phyloP scores from a whole-genome alignment of 176 grass and related monocot genomes.

The Cocos nucifera region DNA sequence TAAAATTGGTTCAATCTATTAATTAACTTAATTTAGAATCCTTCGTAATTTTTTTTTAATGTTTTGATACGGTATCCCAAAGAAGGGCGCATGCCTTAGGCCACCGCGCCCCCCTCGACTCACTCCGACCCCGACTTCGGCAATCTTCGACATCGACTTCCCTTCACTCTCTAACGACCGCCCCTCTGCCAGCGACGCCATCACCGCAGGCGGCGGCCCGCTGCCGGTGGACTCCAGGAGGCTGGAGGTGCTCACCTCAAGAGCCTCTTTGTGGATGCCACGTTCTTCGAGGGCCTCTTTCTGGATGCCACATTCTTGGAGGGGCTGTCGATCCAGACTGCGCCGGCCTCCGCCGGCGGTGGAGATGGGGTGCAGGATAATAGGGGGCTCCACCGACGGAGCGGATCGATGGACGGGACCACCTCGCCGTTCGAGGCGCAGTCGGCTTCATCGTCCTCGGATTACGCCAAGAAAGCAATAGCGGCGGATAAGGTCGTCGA shows the following conservation, averaged over 20 bases:
- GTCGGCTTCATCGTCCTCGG: slow-evolving; percentile 33
- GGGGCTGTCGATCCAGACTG: slow-evolving; percentile 44
- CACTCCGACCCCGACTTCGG: slow-evolving; percentile 70
- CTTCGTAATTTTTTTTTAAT: too few relatives aligned
- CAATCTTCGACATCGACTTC: slow-evolving; percentile 90
- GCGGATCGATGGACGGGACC: slow-evolving; percentile 74
- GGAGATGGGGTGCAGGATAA: slow-evolving; percentile 17
- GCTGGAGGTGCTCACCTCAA: slow-evolving; percentile 32
- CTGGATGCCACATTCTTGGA: slow-evolving; percentile 94
- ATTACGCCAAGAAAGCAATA: slow-evolving; percentile 93
- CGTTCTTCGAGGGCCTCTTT: too few relatives aligned
- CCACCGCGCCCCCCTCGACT: too few relatives aligned
- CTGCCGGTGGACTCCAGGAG: background rate
- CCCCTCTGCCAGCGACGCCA: slow-evolving; percentile 1
- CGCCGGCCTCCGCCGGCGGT: background rate
- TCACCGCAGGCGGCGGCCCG: slow-evolving; percentile 22
- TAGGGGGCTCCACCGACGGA: slow-evolving; percentile 43
- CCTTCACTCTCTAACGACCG: slow-evolving; percentile 87
- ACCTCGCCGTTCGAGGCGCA: slow-evolving; percentile 69
- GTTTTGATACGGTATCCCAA: too few relatives aligned
- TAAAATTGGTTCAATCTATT: too few relatives aligned
- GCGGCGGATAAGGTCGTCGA: slow-evolving; percentile 65
- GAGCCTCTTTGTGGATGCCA: slow-evolving; percentile 68
- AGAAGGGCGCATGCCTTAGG: too few relatives aligned
- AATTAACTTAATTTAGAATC: too few relatives aligned